Conservation (phyloP, 352 stramenopile genomes). For the Aphanomyces invadans region DNA sequence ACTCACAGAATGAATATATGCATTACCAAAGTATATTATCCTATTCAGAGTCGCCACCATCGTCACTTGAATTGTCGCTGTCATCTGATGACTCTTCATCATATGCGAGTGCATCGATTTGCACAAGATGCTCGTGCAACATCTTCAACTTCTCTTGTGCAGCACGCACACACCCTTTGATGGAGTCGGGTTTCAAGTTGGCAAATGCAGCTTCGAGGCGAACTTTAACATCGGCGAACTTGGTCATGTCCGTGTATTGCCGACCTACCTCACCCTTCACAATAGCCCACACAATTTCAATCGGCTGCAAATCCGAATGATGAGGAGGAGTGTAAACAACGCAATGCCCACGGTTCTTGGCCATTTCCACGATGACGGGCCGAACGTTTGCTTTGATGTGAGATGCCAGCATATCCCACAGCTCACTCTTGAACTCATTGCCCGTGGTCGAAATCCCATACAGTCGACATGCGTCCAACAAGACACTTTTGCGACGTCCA, state of each 20-base stretch:
- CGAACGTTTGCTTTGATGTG: slow-evolving; percentile 9
- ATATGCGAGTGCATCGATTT: neutral
- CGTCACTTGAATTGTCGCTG: neutral
- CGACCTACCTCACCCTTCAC: neutral
- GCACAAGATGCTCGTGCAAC: neutral
- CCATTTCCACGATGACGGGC: slow-evolving; percentile 7
- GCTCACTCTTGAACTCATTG: slow-evolving; percentile 2
- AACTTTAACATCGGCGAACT: slow-evolving; percentile 21
- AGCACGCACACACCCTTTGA: slow-evolving; percentile 1
- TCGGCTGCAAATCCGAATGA: slow-evolving; percentile 1
- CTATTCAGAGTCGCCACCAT: neutral
- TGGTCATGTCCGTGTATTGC: slow-evolving; percentile 5
- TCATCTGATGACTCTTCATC: neutral
- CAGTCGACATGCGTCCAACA: neutral
- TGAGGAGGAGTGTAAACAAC: slow-evolving; percentile 6
- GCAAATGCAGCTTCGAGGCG: neutral
- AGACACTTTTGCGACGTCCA: neutral
- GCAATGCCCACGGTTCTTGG: neutral
- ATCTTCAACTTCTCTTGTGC: neutral
- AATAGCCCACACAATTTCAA: slow-evolving; percentile 9
- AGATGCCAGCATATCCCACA: neutral
- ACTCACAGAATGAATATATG: neutral
- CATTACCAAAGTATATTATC: slow-evolving; percentile 1
- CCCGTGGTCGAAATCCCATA: neutral
- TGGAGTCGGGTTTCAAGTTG: neutral